phyloP scores from a whole-genome alignment of 495 filamentous ascomycete species.

The Sordaria brevicollis region DNA sequence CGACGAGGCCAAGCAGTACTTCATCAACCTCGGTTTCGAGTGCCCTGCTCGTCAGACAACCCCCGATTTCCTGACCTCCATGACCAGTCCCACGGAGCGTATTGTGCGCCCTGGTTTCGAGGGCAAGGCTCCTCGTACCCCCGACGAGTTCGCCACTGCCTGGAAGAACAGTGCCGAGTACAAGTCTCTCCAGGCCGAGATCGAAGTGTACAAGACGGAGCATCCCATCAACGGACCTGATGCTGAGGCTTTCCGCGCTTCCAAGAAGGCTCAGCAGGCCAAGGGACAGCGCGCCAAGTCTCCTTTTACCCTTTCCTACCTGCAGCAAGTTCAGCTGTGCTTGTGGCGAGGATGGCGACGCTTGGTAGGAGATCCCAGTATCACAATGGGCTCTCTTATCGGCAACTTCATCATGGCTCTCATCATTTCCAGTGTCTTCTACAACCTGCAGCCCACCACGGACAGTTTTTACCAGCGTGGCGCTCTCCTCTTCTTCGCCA shows the following conservation, averaged over 20 bases:
- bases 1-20: constrained; percentile 54
- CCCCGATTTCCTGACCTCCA: constrained; percentile 70
- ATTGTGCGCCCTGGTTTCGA: constrained; percentile 54
- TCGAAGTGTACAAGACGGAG: constrained; percentile 54
- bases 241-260: constrained; percentile 57
- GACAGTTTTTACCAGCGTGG: constrained; percentile 67
- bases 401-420: constrained; percentile 67
- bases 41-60: constrained; percentile 65
- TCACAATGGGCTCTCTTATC: constrained; percentile 59
- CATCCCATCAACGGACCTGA: constrained; percentile 56
- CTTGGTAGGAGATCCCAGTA: constrained; percentile 58
- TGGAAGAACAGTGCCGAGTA: constrained; percentile 72
- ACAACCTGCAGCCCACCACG: constrained; percentile 53
- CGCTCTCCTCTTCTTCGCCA: constrained; percentile 80
- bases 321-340: constrained; percentile 63
- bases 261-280: constrained; percentile 56
- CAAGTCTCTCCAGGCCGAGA: constrained; percentile 52
- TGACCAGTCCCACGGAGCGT: constrained; percentile 64
- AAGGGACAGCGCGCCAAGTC: constrained; percentile 51
- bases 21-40: constrained; percentile 63
- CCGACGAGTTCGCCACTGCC: constrained; percentile 63
- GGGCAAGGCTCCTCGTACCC: constrained; percentile 53
- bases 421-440: constrained; percentile 76
- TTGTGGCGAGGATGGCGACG: constrained; percentile 62
- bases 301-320: constrained; percentile 67